Percentiles rank a stretch among this genome's conserved stretches.
Evolutionary conservation across 495 filamentous ascomycete species (phyloP).

Genomic region (Sordaria brevicollis): DNA sequence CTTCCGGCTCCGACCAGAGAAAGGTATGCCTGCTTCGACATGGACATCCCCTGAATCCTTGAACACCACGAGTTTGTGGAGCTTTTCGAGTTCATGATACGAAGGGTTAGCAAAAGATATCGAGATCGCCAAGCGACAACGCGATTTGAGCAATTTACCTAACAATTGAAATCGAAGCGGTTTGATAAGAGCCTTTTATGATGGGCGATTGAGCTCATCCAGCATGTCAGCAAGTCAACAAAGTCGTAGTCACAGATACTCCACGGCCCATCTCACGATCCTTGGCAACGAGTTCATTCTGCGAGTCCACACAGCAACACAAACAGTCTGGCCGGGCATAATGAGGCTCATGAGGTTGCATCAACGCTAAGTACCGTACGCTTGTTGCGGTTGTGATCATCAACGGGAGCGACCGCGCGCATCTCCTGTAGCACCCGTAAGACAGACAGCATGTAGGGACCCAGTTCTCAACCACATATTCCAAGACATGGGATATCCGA

Average conservation of each 20-base stretch:
- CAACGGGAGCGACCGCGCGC: neutral
- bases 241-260: neutral
- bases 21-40: neutral
- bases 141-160: neutral
- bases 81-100: neutral
- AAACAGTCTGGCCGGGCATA: neutral
- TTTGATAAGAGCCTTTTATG: neutral
- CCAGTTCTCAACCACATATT: neutral
- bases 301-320: neutral
- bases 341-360: neutral
- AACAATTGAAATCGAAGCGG: neutral
- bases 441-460: neutral
- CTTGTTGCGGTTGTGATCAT: neutral
- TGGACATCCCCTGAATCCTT: neutral
- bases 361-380: neutral
- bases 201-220: neutral
- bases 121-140: neutral
- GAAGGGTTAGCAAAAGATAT: neutral
- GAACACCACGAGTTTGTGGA: neutral
- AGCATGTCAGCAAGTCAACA: neutral
- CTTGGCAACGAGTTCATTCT: neutral
- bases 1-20: neutral
- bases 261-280: too few species aligned
- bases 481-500: neutral
- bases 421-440: neutral